Base-by-base conservation (phyloP, 164 flowering plant genomes). In the grape (Vitis vinifera) region DNA sequence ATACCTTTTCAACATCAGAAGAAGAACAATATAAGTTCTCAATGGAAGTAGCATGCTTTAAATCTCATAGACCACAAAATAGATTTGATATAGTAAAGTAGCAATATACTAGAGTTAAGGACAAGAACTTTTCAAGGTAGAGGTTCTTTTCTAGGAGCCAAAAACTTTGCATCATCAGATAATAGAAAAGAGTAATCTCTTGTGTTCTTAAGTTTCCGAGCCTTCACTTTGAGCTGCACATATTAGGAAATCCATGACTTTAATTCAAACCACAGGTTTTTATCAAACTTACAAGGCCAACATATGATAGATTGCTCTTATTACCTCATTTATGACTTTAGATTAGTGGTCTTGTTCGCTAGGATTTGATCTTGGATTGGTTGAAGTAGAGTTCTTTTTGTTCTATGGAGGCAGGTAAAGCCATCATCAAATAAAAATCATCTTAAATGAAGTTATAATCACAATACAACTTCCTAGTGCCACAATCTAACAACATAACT, bases 171-270 rank as follows among this genome's bases (percentile, higher is more conserved):
- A 79, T 91, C 95, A 61, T 91, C 97, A 14, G 97, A 88, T n/a
- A 86, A 70, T 10, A 96, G 85, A 77, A 91, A 93, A 57, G 99
- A 92, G 79, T 93, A 96, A 74, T 96, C 98, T 63, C 99, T 82
- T 0, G 86, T 80, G 51, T 86, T 86, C 75, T 85, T 92, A 6
- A 88, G 83, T 31, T 82, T 85, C 78, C 89, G 88, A 8, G 64
- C 90, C 77, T 92, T 92, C 67, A 23, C 29, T 72, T 87, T 83
- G 5, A 55, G 15, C 96, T 89, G 83, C 76, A 67, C 17, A 66
- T 19, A 2, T 30, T 30, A 48, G 2, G 16, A 57, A 47, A 53
- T 10, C 51, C 51, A 14, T 13, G 37, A 37, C 50, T 62, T 63
- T 52, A 58, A 44, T 57, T 53, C 51, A 71, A 10, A 56, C 10